These are phyloP conservation scores for Podaxis sp. DNA, from an alignment of 768 basidiomycete genomes.

Conservation along the genomic window DNA sequence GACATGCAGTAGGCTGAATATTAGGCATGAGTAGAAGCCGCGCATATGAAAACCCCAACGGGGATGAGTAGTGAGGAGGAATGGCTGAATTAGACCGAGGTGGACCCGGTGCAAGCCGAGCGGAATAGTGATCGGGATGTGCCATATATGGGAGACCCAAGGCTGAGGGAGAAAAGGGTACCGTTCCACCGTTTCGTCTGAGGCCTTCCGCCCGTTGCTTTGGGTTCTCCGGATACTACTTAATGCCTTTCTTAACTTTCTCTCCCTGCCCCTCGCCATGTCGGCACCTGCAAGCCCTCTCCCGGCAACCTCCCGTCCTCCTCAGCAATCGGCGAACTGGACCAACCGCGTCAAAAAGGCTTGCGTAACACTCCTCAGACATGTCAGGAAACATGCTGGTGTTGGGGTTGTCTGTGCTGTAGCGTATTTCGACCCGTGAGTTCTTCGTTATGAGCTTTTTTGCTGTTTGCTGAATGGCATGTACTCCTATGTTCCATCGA, in stretches of 20 bases:
- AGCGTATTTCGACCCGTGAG: constrained; percentile 87
- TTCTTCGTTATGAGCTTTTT: constrained; percentile 16
- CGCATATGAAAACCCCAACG: not conserved
- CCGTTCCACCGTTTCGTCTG: constrained; percentile 39
- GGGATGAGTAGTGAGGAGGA: not conserved
- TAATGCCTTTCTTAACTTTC: constrained; percentile 17
- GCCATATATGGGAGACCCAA: constrained; percentile 19
- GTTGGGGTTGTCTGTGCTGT: constrained; percentile 87
- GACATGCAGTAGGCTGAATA: not conserved
- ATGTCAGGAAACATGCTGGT: constrained; percentile 67
- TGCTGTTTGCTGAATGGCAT: constrained; percentile 7
- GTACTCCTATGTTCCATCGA: not conserved
- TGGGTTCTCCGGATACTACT: constrained; percentile 36
- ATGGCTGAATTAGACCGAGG: not conserved
- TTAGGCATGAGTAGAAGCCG: not conserved
- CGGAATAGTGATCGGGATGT: constrained; percentile 16
- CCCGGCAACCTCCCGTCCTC: constrained; percentile 8
- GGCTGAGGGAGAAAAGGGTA: constrained; percentile 27
- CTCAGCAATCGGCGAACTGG: constrained; percentile 6
- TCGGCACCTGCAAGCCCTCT: constrained; percentile 19
- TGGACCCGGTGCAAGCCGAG: constrained; percentile 21
- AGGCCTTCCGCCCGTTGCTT: constrained; percentile 32
- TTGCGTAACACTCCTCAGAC: constrained; percentile 38
- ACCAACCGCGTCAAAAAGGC: constrained; percentile 28
- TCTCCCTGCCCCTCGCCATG: constrained; percentile 24